Conservation (phyloP, 768 basidiomycete species). For the Gloeopeniophorella convolvens region DNA sequence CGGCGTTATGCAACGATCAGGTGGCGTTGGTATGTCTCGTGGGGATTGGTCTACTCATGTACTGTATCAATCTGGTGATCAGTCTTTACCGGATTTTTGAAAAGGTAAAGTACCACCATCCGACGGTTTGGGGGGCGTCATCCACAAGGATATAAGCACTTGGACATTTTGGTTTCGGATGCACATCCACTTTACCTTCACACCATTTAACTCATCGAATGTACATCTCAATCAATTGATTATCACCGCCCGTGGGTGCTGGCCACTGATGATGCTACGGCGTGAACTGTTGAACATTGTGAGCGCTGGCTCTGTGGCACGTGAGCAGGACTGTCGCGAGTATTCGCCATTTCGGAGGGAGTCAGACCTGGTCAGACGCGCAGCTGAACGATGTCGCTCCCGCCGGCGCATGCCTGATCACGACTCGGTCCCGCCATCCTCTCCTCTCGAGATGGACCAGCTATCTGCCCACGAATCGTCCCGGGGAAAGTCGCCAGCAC, state of each 20-base stretch:
- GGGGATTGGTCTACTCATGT: slow-evolving; percentile 68
- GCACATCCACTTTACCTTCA: too few relatives aligned
- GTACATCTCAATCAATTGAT: too few relatives aligned
- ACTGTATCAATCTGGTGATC: slow-evolving; percentile 80
- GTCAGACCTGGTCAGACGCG: too few relatives aligned
- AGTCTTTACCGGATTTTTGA: slow-evolving; percentile 83
- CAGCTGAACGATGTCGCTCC: too few relatives aligned
- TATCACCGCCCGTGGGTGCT: too few relatives aligned
- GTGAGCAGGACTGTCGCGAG: too few relatives aligned
- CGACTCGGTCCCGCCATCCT: not conserved
- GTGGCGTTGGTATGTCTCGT: slow-evolving; percentile 73
- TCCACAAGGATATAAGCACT: not conserved
- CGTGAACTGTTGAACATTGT: too few relatives aligned
- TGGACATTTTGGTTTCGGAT: not conserved
- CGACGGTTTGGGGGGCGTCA: slow-evolving; percentile 1
- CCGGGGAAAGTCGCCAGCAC: not conserved
- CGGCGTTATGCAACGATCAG: slow-evolving; percentile 67
- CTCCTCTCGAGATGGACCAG: slow-evolving; percentile 19
- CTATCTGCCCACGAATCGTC: not conserved
- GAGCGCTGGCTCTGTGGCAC: too few relatives aligned
- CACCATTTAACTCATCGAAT: too few relatives aligned
- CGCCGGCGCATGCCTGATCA: not conserved
- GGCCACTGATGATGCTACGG: too few relatives aligned
- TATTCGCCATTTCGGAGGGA: too few relatives aligned
- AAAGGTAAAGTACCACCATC: slow-evolving; percentile 70